Percentiles rank a stretch among this genome's conserved stretches.
Evolutionary conservation across 768 basidiomycete genomes (phyloP).

Genomic region (Rhizopogon vesiculosus): DNA sequence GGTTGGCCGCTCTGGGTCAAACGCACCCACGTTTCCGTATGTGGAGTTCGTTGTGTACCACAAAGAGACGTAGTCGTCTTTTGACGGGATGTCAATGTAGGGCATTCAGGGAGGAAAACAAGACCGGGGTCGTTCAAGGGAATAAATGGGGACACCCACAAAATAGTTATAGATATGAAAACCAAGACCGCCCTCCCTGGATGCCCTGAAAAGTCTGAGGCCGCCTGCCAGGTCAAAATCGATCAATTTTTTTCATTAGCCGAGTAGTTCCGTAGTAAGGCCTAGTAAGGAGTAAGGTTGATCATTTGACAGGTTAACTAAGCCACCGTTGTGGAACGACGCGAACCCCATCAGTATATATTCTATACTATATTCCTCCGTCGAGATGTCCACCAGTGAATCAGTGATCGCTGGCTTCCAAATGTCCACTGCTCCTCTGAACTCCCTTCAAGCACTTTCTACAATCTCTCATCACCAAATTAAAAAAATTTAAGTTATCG

Average conservation of each 20-base stretch:
- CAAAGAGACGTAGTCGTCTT: slow-evolving; percentile 64
- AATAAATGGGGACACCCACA: background rate
- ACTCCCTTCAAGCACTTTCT: too few species aligned
- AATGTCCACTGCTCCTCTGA: too few species aligned
- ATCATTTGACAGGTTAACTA: background rate
- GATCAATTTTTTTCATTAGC: slow-evolving; percentile 14
- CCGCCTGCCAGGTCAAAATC: slow-evolving; percentile 6
- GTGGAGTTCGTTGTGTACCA: slow-evolving; percentile 67
- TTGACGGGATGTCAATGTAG: slow-evolving; percentile 58
- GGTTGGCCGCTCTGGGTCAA: slow-evolving; percentile 62
- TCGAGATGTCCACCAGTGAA: too few species aligned
- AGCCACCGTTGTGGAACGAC: background rate
- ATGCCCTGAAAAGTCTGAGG: slow-evolving; percentile 8
- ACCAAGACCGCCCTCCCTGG: background rate
- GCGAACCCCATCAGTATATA: background rate
- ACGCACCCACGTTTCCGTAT: slow-evolving; percentile 56
- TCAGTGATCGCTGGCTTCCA: too few species aligned
- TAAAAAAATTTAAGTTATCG: too few species aligned
- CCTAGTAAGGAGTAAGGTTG: too few species aligned
- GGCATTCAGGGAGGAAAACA: slow-evolving; percentile 44
- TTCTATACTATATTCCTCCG: too few species aligned
- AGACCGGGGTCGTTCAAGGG: background rate
- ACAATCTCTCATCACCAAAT: too few species aligned
- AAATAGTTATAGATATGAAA: slow-evolving; percentile 15
- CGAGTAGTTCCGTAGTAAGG: slow-evolving; percentile 13